Percentiles rank a stretch among this genome's conserved stretches.
Evolutionary conservation across 176 grass and related monocot species (phyloP).

Genomic region (Puya raimondii): DNA sequence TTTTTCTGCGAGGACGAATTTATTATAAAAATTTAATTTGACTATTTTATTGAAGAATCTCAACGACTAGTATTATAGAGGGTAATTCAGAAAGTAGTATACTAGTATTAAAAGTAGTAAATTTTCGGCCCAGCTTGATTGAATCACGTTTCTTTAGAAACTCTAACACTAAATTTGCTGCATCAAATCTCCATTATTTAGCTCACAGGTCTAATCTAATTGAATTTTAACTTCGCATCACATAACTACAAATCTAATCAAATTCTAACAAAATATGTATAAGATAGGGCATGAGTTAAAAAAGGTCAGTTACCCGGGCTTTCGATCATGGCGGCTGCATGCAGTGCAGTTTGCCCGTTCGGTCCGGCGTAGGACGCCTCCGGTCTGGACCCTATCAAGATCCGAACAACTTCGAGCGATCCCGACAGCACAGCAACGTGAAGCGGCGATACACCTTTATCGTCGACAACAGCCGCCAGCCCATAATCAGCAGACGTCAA

Average conservation of each 20-base stretch:
- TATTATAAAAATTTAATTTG: too few relatives aligned
- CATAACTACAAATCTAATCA: not conserved
- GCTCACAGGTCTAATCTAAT: too few relatives aligned
- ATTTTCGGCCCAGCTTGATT: too few relatives aligned
- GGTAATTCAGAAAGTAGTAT: too few relatives aligned
- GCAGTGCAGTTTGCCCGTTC: constrained; percentile 34
- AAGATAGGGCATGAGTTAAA: not conserved
- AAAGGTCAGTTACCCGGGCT: not conserved
- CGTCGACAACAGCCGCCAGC: not conserved
- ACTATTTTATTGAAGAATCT: too few relatives aligned
- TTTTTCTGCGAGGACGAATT: too few relatives aligned
- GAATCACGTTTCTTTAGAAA: too few relatives aligned
- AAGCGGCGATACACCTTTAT: constrained; percentile 13
- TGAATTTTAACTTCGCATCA: not conserved
- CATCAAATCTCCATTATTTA: too few relatives aligned
- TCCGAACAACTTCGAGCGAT: not conserved
- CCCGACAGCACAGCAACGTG: constrained; percentile 17
- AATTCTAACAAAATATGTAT: not conserved
- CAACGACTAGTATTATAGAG: too few relatives aligned
- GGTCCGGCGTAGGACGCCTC: not conserved
- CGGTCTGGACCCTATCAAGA: not conserved
- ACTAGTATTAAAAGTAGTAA: too few relatives aligned
- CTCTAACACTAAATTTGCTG: too few relatives aligned
- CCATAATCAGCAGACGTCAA: constrained; percentile 3
- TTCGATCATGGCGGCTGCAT: constrained; percentile 1